Conservation (phyloP, 495 filamentous ascomycete genomes). For the Umbilicaria muhlenbergii region DNA sequence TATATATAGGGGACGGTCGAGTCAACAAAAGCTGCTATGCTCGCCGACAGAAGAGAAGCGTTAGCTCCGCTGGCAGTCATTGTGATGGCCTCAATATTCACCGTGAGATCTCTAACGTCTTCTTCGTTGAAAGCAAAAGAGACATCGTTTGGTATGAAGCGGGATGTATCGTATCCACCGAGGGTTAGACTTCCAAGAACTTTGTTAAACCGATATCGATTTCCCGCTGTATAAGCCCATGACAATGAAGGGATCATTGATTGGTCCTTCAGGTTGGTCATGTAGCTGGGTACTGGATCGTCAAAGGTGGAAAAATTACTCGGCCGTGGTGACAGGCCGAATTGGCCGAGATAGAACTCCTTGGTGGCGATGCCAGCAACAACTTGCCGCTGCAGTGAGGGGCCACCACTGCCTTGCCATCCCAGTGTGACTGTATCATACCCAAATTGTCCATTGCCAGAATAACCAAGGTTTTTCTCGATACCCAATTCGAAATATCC, state of each 20-base stretch:
- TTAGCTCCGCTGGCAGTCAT: neutral
- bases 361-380: conserved; percentile 29
- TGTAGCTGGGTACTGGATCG: conserved; percentile 30
- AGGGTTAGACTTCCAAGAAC: conserved; percentile 38
- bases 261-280: conserved; percentile 30
- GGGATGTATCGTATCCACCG: conserved; percentile 40
- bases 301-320: conserved; percentile 34
- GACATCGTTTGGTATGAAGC: conserved; percentile 33
- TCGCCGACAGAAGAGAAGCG: conserved; percentile 4
- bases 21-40: conserved; percentile 30
- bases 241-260: conserved; percentile 31
- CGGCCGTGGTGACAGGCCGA: conserved; percentile 34
- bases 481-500: conserved; percentile 25
- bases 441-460: conserved; percentile 28
- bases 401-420: conserved; percentile 16
- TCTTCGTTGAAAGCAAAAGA: conserved; percentile 33
- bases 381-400: conserved; percentile 27
- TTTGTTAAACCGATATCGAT: conserved; percentile 30
- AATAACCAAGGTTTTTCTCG: conserved; percentile 30
- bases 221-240: conserved; percentile 41
- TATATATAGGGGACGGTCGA: conserved; percentile 39
- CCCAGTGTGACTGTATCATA: conserved; percentile 35
- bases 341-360: conserved; percentile 31
- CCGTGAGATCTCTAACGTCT: conserved; percentile 34
- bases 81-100: conserved; percentile 31